A percentile compares a stretch with the other conserved stretches of the same genome.
phyloP scores from a whole-genome alignment of 2,329 filamentous ascomycete species.

The Alternaria angustiovoidea region DNA sequence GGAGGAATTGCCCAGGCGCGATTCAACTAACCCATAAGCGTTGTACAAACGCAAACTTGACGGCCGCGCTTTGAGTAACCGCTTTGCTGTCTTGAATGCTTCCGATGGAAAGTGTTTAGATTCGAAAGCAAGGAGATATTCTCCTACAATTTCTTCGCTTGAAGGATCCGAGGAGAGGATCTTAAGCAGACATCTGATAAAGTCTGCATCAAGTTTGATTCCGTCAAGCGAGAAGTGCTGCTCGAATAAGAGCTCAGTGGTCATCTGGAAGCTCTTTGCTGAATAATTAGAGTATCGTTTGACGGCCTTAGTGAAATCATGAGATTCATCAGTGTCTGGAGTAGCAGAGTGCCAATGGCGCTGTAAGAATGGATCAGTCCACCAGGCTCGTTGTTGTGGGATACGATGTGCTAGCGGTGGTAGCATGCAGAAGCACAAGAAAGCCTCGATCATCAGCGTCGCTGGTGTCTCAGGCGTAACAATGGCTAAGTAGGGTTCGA shows the following conservation, averaged over 20 bases:
- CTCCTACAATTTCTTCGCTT: slow-evolving; percentile 62
- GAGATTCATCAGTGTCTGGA: slow-evolving; percentile 15
- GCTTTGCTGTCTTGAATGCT: slow-evolving; percentile 75
- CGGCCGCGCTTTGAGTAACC: slow-evolving; percentile 72
- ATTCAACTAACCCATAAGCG: slow-evolving; percentile 78
- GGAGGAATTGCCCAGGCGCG: slow-evolving; percentile 62
- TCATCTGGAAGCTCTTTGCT: slow-evolving; percentile 28
- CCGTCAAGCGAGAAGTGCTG: slow-evolving; percentile 26
- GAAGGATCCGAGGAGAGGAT: slow-evolving; percentile 59
- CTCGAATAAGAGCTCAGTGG: slow-evolving; percentile 36
- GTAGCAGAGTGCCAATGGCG: slow-evolving; percentile 37
- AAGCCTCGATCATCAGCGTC: slow-evolving; percentile 70
- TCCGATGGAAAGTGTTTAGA: slow-evolving; percentile 61
- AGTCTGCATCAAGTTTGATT: slow-evolving; percentile 20
- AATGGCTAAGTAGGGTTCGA: slow-evolving; percentile 68
- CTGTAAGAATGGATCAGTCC: slow-evolving; percentile 63
- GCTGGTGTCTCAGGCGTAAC: slow-evolving; percentile 48
- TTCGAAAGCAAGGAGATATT: slow-evolving; percentile 76
- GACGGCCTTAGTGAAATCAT: slow-evolving; percentile 11
- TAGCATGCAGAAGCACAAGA: slow-evolving; percentile 57
- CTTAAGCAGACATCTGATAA: slow-evolving; percentile 57
- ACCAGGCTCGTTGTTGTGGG: slow-evolving; percentile 48
- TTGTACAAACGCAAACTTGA: slow-evolving; percentile 76
- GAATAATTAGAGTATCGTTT: slow-evolving; percentile 21
- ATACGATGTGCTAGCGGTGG: slow-evolving; percentile 59